Evolutionary conservation across 805 yeast species (phyloP).

Genomic region (Spathaspora boniae): DNA sequence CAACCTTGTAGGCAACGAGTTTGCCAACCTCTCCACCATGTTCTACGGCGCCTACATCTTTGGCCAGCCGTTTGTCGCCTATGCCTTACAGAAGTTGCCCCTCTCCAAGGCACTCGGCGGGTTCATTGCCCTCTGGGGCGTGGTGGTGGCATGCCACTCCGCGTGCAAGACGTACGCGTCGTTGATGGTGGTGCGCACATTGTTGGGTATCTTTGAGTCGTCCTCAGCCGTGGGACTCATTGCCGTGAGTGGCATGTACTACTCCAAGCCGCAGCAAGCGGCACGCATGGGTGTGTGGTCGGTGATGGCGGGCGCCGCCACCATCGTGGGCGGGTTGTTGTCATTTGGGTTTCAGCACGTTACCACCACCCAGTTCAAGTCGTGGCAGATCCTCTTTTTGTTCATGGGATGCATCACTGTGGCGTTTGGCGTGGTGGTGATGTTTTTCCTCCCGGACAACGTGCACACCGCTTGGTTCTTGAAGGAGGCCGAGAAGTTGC

Average conservation of each 20-base stretch:
- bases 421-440: constrained; percentile 43
- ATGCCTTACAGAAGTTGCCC: constrained; percentile 47
- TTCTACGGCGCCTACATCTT: constrained; percentile 52
- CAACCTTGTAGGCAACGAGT: constrained; percentile 45
- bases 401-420: constrained; percentile 54
- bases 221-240: constrained; percentile 56
- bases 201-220: constrained; percentile 53
- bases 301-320: constrained; percentile 55
- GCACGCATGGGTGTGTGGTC: constrained; percentile 55
- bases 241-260: constrained; percentile 61
- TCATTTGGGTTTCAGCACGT: constrained; percentile 55
- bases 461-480: constrained; percentile 37
- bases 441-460: constrained; percentile 48
- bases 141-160: constrained; percentile 47
- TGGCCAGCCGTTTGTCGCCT: constrained; percentile 46
- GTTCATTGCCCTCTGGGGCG: constrained; percentile 53
- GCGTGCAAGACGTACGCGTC: constrained; percentile 51
- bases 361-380: constrained; percentile 30
- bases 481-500: constrained; percentile 36
- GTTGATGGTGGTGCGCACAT: constrained; percentile 51
- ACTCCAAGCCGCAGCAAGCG: constrained; percentile 50
- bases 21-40: constrained; percentile 51
- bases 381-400: constrained; percentile 63
- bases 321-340: constrained; percentile 44
- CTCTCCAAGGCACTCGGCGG: constrained; percentile 48